A percentile compares a stretch with the other conserved stretches of the same genome.
These are phyloP conservation scores for Sapria himalayana DNA, from an alignment of 345 rosid genomes.

Conservation along the genomic window DNA sequence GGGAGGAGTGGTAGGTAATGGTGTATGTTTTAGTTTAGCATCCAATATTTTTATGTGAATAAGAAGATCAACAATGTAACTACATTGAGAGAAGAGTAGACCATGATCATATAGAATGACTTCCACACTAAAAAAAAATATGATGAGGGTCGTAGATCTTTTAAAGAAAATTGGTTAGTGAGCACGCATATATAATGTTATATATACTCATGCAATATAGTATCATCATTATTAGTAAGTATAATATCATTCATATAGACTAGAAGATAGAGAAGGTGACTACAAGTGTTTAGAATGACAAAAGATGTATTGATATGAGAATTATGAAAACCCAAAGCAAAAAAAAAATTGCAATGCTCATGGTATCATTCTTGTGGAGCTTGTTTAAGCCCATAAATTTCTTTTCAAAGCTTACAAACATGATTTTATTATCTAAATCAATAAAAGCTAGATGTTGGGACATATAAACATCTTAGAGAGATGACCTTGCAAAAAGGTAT, in stretches of 20 bases:
- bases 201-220: too few species aligned
- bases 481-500: background rate
- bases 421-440: background rate
- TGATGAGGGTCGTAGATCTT: background rate
- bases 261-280: background rate
- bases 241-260: constrained; percentile 2
- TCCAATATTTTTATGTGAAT: background rate
- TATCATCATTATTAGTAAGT: background rate
- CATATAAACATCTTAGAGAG: background rate
- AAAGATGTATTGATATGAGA: background rate
- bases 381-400: background rate
- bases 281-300: background rate
- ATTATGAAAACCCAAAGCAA: background rate
- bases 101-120: background rate
- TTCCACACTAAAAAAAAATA: background rate
- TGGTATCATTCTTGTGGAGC: background rate
- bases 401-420: background rate
- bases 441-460: background rate
- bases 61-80: background rate
- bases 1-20: background rate
- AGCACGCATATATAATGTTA: background rate
- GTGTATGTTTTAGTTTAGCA: background rate
- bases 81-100: background rate
- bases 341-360: background rate
- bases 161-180: background rate